These are phyloP conservation scores for Trichaptum fuscoviolaceum DNA, from an alignment of 768 basidiomycete species.

Conservation along the genomic window DNA sequence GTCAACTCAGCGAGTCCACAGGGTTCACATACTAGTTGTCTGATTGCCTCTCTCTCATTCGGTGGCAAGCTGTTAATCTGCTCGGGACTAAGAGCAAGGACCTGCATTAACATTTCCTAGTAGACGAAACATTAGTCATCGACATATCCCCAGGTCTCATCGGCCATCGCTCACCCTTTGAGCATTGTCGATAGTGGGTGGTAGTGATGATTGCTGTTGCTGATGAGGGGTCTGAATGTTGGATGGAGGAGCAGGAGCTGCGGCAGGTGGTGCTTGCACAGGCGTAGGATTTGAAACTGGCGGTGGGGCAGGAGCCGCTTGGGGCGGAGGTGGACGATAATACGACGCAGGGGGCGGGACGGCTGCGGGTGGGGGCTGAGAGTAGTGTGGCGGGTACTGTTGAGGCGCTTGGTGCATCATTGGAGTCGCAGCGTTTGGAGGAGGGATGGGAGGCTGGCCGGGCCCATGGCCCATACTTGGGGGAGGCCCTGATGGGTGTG, in stretches of 20 bases:
- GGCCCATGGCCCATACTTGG: constrained; percentile 22
- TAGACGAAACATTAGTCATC: constrained; percentile 15
- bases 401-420: constrained; percentile 25
- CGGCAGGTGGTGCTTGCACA: constrained; percentile 25
- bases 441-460: constrained; percentile 27
- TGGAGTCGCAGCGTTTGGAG: constrained; percentile 27
- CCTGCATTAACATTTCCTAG: constrained; percentile 82
- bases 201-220: constrained; percentile 24
- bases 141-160: constrained; percentile 15
- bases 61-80: constrained; percentile 82
- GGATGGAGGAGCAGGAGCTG: constrained; percentile 25
- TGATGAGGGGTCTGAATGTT: constrained; percentile 24
- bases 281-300: constrained; percentile 25
- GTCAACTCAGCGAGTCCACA: not conserved
- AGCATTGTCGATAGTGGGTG: constrained; percentile 36
- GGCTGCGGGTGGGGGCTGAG: constrained; percentile 29
- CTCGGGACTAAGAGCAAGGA: constrained; percentile 72
- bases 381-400: constrained; percentile 26
- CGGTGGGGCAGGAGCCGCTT: constrained; percentile 17
- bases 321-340: constrained; percentile 26
- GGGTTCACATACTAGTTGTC: constrained; percentile 53
- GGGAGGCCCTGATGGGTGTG: constrained; percentile 15
- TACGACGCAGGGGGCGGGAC: constrained; percentile 25
- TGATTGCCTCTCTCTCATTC: constrained; percentile 70
- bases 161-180: constrained; percentile 37